phyloP scores from a whole-genome alignment of 805 yeast species.

The Ogataea ramenticola region DNA sequence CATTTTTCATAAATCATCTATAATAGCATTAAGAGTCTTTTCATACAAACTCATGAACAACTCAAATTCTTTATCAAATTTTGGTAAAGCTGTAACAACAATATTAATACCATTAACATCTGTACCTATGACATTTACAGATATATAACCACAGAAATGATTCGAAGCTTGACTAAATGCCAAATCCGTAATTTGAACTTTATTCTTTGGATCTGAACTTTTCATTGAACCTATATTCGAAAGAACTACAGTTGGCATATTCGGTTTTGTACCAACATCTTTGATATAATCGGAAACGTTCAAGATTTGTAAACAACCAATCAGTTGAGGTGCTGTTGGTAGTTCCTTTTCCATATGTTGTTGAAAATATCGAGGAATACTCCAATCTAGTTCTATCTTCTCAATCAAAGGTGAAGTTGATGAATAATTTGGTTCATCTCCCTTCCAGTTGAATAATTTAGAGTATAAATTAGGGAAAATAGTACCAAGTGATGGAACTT shows the following conservation, averaged over 20 bases:
- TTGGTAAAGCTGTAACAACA: not conserved
- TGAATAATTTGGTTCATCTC: not conserved
- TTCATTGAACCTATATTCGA: constrained; percentile 14
- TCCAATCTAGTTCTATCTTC: constrained; percentile 10
- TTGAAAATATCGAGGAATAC: constrained; percentile 8
- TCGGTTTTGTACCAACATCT: constrained; percentile 1
- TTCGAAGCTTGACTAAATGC: constrained; percentile 14
- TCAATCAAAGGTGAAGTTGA: not conserved
- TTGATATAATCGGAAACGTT: not conserved
- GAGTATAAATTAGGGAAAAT: not conserved
- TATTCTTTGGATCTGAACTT: not conserved
- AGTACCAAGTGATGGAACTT: not conserved
- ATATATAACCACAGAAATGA: constrained; percentile 5
- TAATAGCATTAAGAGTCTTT: not conserved
- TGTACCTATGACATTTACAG: constrained; percentile 12
- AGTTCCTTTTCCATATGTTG: not conserved
- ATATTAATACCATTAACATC: constrained; percentile 12
- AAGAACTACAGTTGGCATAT: constrained; percentile 8
- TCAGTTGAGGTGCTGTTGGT: not conserved
- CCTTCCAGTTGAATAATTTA: not conserved
- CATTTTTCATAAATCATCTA: not conserved
- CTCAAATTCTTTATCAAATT: not conserved
- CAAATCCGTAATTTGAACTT: constrained; percentile 8
- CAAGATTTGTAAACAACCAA: not conserved
- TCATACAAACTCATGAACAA: not conserved